phyloP scores from a whole-genome alignment of 352 stramenopile genomes.

The Pilasporangium apinafurcum region DNA sequence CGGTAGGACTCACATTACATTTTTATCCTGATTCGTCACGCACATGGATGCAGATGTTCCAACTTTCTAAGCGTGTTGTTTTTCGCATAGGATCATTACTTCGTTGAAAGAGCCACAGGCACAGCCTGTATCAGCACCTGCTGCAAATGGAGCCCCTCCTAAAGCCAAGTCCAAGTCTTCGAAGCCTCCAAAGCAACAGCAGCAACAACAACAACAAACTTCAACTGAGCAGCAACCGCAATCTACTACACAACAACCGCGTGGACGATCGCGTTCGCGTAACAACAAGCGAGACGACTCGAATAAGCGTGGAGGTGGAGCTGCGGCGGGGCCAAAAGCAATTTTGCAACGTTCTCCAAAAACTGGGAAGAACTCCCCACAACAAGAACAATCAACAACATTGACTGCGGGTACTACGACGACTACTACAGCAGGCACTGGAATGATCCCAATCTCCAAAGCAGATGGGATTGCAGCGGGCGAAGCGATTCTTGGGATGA shows the following conservation, averaged over 20 bases:
- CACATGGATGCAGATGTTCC: slow-evolving; percentile 4
- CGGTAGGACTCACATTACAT: slow-evolving; percentile 24
- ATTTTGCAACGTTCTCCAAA: slow-evolving; percentile 63
- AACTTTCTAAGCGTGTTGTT: background rate
- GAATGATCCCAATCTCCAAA: slow-evolving; percentile 65
- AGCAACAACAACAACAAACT: slow-evolving; percentile 29
- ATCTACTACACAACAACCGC: slow-evolving; percentile 15
- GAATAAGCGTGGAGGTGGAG: slow-evolving; percentile 18
- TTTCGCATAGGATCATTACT: slow-evolving; percentile 42
- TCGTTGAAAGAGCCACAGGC: slow-evolving; percentile 40
- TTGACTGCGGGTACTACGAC: slow-evolving; percentile 4
- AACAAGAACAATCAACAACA: slow-evolving; percentile 18
- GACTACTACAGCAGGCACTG: slow-evolving; percentile 13
- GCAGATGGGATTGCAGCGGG: slow-evolving; percentile 76
- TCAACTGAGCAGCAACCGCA: slow-evolving; percentile 12
- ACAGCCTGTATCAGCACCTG: slow-evolving; percentile 5
- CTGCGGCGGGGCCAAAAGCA: slow-evolving; percentile 21
- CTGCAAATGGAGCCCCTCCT: slow-evolving; percentile 10
- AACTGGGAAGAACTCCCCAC: slow-evolving; percentile 11
- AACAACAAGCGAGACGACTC: slow-evolving; percentile 45
- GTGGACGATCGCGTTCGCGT: slow-evolving; percentile 39
- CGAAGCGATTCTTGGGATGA: slow-evolving; percentile 81
- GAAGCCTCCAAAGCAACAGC: slow-evolving; percentile 14
- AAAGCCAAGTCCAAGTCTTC: slow-evolving; percentile 10
- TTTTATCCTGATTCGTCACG: background rate